These are phyloP conservation scores for Entomortierella beljakovae DNA, from an alignment of 192 early-diverging fungal genomes.

Conservation along the genomic window DNA sequence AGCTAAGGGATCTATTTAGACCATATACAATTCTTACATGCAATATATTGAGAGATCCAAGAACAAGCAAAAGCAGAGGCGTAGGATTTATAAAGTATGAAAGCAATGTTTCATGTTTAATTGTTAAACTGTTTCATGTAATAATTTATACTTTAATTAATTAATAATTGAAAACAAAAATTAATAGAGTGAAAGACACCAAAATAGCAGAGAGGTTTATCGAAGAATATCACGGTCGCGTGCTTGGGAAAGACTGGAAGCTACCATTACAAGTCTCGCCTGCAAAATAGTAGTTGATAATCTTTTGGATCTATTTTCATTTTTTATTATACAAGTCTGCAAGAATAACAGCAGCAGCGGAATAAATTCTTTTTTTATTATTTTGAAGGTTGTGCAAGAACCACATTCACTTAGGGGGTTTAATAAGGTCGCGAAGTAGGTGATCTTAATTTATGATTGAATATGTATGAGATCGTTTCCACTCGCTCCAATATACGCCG, in stretches of 20 bases:
- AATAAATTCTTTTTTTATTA: too few relatives aligned
- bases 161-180: too few relatives aligned
- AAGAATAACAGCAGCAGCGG: not conserved
- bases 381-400: too few relatives aligned
- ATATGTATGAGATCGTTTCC: too few relatives aligned
- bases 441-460: too few relatives aligned
- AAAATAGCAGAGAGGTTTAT: slow-evolving; percentile 36
- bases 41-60: slow-evolving; percentile 34
- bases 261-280: slow-evolving; percentile 44
- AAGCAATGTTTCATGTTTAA: too few relatives aligned
- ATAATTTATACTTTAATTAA: too few relatives aligned
- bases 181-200: slow-evolving; percentile 26
- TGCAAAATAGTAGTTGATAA: slow-evolving; percentile 10
- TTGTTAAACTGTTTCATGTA: too few relatives aligned
- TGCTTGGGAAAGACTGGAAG: slow-evolving; percentile 43
- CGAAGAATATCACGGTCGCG: slow-evolving; percentile 44
- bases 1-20: slow-evolving; percentile 43
- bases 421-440: too few relatives aligned
- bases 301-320: not conserved
- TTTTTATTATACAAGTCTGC: not conserved
- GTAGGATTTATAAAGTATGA: slow-evolving; percentile 48
- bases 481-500: too few relatives aligned
- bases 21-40: slow-evolving; percentile 21
- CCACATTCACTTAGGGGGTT: too few relatives aligned
- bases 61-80: slow-evolving; percentile 33